These are phyloP conservation scores for Orobanche coerulescens DNA, from an alignment of 257 asterid species.

Conservation along the genomic window DNA sequence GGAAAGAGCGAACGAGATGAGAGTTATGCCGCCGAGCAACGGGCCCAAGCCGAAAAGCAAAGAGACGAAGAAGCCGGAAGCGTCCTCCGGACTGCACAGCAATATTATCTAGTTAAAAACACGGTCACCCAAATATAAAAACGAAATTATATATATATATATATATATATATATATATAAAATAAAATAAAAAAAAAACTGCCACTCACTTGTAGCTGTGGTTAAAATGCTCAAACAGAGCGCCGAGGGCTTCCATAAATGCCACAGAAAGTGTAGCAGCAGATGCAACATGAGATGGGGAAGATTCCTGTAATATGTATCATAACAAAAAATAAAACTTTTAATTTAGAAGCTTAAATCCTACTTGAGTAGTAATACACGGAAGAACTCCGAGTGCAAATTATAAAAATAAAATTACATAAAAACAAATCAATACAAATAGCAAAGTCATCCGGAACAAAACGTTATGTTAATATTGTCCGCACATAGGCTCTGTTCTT, in stretches of 20 bases:
- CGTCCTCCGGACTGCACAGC: conserved; percentile 77
- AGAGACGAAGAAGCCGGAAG: conserved; percentile 84
- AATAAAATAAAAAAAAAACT: too few species aligned
- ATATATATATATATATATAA: too few species aligned
- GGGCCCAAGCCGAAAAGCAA: conserved; percentile 91
- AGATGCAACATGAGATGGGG: conserved; percentile 91
- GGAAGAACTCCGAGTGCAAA: too few species aligned
- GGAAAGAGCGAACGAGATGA: conserved; percentile 71
- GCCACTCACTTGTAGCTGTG: conserved; percentile 63
- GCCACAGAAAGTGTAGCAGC: conserved; percentile 96
- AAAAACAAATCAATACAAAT: background rate
- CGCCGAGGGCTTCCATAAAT: conserved; percentile 86
- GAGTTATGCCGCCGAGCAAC: conserved; percentile 74
- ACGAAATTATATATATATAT: too few species aligned
- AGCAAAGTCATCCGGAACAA: background rate
- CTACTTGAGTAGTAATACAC: too few species aligned
- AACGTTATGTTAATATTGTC: background rate
- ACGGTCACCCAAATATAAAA: background rate
- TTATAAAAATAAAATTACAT: background rate
- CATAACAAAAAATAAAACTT: background rate
- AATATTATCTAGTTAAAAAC: conserved; percentile 10
- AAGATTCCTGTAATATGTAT: conserved; percentile 50
- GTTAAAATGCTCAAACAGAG: conserved; percentile 64
- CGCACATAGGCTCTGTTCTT: too few species aligned
- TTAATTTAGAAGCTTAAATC: background rate